Evolutionary conservation across 345 rosid genomes (phyloP), one percentile per base, ranked within the genome.

Genomic region (Iberis pinnata): DNA sequence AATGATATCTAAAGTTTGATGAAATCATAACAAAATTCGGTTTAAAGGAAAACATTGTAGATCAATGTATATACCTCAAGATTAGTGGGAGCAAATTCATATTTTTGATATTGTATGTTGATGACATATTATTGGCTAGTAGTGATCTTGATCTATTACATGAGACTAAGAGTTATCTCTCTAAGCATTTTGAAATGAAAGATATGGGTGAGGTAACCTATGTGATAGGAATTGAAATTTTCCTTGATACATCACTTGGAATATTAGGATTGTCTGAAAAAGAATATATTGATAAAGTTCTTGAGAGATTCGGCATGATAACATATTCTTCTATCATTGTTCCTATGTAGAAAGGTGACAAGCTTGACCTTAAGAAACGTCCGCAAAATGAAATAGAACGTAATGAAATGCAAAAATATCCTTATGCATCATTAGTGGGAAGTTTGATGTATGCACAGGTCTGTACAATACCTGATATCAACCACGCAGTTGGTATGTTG

Each of bases 271-370:
- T 55, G 22, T 55, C 60, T 39, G 8, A 27, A 16, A 40, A 39
- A 39, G 8, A 12, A 12, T 54, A 40, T 27, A 55, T 55, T 29
- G 37, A 55, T 12, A 40, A 41, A 18, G 10, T 26, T 24, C 6
- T 54, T 16, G 47, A 17, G 24, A 17, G 18, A 12, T 55, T 39
- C 26, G 8, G 37, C 25, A 55, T 55, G 39, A 25, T 25, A 14
- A 1, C 4, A 2, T 55, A 25, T 42, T 15, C 46, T 26, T 26
- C 24, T 26, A 17, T 6, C 0, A 16, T 12, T 41, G 26, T 42
- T 40, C 27, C 25, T 41, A 41, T 41, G 37, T 17, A 40, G 12
- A 55, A 55, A 16, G 48, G 60, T 25, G 49, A 55, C 39, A 55
- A 27, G 1, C 17, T 53, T 53, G 6, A 24, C 1, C 47, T 54